Conservation (phyloP, 2,329 filamentous ascomycete species). For the Fusarium burgessii region DNA sequence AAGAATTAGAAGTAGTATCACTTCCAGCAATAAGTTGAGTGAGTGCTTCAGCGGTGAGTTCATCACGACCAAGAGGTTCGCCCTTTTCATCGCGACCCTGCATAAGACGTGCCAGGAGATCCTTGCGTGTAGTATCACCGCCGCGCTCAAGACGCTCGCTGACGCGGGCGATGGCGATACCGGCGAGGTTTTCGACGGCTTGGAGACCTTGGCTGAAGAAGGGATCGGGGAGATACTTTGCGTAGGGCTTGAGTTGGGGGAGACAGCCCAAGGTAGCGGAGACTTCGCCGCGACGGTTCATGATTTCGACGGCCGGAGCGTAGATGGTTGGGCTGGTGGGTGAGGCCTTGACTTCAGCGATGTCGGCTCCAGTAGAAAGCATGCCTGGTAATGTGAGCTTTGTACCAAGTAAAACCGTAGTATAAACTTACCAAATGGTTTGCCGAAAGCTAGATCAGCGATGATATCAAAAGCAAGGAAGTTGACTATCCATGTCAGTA, state of each 20-base stretch:
- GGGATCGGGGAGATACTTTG: constrained; percentile 81
- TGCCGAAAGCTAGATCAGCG: constrained; percentile 63
- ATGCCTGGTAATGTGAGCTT: constrained; percentile 59
- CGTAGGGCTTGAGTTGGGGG: constrained; percentile 81
- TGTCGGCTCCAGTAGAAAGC: constrained; percentile 79
- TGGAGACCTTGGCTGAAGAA: constrained; percentile 82
- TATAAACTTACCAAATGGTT: constrained; percentile 54
- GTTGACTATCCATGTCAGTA: too few relatives aligned
- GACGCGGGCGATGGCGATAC: constrained; percentile 88
- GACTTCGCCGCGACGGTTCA: constrained; percentile 90
- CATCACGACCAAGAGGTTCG: constrained; percentile 78
- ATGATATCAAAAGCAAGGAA: constrained; percentile 67
- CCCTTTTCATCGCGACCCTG: constrained; percentile 87
- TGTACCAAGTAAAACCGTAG: fast-evolving
- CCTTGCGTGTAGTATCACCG: constrained; percentile 72
- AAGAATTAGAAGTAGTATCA: constrained; percentile 83
- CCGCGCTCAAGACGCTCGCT: constrained; percentile 77
- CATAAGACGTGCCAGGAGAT: constrained; percentile 86
- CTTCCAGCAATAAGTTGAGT: constrained; percentile 87
- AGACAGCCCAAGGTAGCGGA: constrained; percentile 82
- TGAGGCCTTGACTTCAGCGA: constrained; percentile 76
- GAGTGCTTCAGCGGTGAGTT: constrained; percentile 88
- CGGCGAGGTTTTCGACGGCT: constrained; percentile 83
- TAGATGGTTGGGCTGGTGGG: constrained; percentile 73
- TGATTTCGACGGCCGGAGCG: constrained; percentile 86